Conservation (phyloP, 768 basidiomycete species). For the Mycena amicta region DNA sequence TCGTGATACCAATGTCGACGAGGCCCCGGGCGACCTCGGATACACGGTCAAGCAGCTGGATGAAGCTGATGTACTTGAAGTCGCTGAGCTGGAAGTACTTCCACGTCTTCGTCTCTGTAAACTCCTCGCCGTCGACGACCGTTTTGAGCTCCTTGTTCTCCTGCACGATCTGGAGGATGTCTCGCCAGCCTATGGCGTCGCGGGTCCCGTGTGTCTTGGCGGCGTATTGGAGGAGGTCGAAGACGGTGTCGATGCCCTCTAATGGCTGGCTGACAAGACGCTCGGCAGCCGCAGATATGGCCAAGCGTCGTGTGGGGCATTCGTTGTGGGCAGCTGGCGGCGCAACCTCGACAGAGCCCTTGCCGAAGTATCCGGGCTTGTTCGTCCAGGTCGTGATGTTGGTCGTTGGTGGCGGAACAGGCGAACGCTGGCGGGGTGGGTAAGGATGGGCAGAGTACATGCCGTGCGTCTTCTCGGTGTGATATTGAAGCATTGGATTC, state of each 20-base stretch:
- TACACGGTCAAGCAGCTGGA: constrained; percentile 68
- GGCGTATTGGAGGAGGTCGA: constrained; percentile 76
- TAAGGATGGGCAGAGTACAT: too few species aligned
- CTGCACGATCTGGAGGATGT: constrained; percentile 67
- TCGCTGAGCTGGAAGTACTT: constrained; percentile 91
- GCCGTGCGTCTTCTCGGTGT: too few species aligned
- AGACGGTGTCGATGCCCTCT: constrained; percentile 79
- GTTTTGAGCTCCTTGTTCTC: constrained; percentile 92
- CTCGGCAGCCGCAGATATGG: constrained; percentile 57
- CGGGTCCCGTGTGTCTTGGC: constrained; percentile 74
- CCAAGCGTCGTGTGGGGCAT: constrained; percentile 58
- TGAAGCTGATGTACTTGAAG: constrained; percentile 79
- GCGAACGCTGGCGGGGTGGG: too few species aligned
- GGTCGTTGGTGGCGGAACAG: too few species aligned
- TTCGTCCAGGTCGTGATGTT: not conserved
- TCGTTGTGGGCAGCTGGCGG: constrained; percentile 47
- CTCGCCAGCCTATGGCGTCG: constrained; percentile 80
- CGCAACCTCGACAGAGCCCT: constrained; percentile 65
- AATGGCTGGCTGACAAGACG: constrained; percentile 62
- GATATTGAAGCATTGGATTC: too few species aligned
- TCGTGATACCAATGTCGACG: constrained; percentile 66
- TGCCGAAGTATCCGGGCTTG: constrained; percentile 54
- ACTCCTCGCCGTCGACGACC: constrained; percentile 78
- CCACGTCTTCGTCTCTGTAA: constrained; percentile 91
- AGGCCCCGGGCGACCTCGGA: constrained; percentile 71